phyloP scores from a whole-genome alignment of 441 rosid species.

The Raphanus hybrid region DNA sequence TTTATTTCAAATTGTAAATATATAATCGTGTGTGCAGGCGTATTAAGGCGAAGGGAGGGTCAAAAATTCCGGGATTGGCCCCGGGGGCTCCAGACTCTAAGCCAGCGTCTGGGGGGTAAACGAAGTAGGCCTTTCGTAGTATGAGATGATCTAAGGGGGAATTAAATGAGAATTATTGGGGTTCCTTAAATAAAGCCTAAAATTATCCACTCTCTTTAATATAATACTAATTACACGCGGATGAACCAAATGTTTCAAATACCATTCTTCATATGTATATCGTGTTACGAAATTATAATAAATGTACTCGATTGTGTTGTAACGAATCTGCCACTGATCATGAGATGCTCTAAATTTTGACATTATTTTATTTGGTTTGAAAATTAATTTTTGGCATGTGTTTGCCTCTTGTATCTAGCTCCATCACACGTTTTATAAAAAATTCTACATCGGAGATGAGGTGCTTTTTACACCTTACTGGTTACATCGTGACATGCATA shows the following conservation, averaged over 20 bases:
- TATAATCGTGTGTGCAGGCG: constrained; percentile 21
- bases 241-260: constrained; percentile 1
- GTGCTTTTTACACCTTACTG: neutral
- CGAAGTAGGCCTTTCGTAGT: constrained; percentile 16
- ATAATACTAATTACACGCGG: neutral
- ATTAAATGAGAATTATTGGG: neutral
- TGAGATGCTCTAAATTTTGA: neutral
- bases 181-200: constrained; percentile 9
- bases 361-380: neutral
- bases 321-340: neutral
- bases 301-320: neutral
- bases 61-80: constrained; percentile 32
- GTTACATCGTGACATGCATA: neutral
- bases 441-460: neutral
- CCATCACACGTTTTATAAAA: neutral
- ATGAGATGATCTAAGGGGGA: constrained; percentile 20
- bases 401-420: constrained; percentile 3
- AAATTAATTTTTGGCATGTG: neutral
- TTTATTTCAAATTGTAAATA: neutral
- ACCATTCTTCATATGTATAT: constrained; percentile 19
- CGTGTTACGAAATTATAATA: neutral
- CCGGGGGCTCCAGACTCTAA: constrained; percentile 13
- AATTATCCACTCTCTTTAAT: neutral
- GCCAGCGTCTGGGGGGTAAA: constrained; percentile 7
- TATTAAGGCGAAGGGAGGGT: neutral